Base-by-base conservation (phyloP, 2,329 filamentous ascomycete genomes). In the Kalmusia sp. region DNA sequence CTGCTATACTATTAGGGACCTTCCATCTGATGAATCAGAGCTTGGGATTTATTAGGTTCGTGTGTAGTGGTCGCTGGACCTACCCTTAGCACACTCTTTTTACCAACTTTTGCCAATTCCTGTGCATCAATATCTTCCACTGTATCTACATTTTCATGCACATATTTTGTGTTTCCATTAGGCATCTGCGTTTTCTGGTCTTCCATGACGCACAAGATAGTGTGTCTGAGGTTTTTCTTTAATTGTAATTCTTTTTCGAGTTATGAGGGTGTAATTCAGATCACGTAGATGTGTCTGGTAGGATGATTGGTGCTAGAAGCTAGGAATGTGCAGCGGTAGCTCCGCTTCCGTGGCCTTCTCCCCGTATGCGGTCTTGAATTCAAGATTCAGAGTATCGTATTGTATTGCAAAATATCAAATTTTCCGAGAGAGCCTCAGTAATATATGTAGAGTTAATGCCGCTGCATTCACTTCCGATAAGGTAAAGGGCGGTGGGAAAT, bases 81-180 rank as follows among this genome's bases (percentile, higher is more conserved):
- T 48, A 48, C 44, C 15, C 44, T 35, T 14, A 48, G 33, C 1
- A 48, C 44, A 17, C 31, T 37, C 33, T 48, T 48, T 31, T 48
- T 48, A 4, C 44, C 44, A 3, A 48, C 44, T 24, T 27, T 48
- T 6, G 44, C 44, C 25, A 48, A 38, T n/a, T 48, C 44, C 7
- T 15, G 19, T 24, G 37, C 44, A 48, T 48, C 44, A 6, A 15
- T 1, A 28, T 48, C 44, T 7, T 31, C 31, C 17, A 38, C 2
- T 17, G 14, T 3, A 4, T 2, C 44, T 5, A 33, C 4, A 7
- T 14, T 31, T 22, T 30, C 44, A 7, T 14, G 8, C 2, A 31
- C 28, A 4, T 37, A 9, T 27, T 2, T 22, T 5, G 22, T 22
- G 7, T 22, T 11, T 14, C 17, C 35, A 3, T 14, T 22, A 3